These are phyloP conservation scores for Fraxinus nigra DNA, from an alignment of 305 asterid species.

Conservation along the genomic window DNA sequence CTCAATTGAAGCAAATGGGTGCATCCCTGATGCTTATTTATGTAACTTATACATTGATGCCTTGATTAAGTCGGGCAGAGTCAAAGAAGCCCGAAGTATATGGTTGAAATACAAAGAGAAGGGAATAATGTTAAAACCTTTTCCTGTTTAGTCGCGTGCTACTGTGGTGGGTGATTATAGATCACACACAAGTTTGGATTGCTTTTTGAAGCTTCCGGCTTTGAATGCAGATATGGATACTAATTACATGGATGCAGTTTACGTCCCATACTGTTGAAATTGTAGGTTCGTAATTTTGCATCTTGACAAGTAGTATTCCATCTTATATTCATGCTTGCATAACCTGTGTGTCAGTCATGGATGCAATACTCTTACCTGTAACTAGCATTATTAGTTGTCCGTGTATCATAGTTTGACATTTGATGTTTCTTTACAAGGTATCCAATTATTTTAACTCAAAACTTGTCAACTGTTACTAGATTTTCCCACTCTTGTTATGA, in stretches of 20 bases:
- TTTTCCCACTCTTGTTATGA: background rate
- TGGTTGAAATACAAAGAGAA: slow-evolving; percentile 45
- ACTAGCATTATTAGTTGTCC: background rate
- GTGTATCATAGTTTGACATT: background rate
- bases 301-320: background rate
- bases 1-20: slow-evolving; percentile 77
- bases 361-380: background rate
- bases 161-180: slow-evolving; percentile 24
- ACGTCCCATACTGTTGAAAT: background rate
- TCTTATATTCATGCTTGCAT: background rate
- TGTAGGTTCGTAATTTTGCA: slow-evolving; percentile 10
- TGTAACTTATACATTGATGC: slow-evolving; percentile 54
- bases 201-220: slow-evolving; percentile 19
- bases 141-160: slow-evolving; percentile 26
- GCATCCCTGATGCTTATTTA: slow-evolving; percentile 56
- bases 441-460: background rate
- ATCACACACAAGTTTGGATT: slow-evolving; percentile 11
- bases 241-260: background rate
- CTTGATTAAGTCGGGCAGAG: slow-evolving; percentile 50
- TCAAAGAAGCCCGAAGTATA: slow-evolving; percentile 58
- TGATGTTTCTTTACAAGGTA: background rate
- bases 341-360: background rate
- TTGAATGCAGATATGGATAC: slow-evolving; percentile 6
- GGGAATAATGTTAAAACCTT: slow-evolving; percentile 49
- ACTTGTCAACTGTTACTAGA: background rate